Base-by-base conservation (phyloP, 75 land plant species). In the Selaginella moellendorffii region DNA sequence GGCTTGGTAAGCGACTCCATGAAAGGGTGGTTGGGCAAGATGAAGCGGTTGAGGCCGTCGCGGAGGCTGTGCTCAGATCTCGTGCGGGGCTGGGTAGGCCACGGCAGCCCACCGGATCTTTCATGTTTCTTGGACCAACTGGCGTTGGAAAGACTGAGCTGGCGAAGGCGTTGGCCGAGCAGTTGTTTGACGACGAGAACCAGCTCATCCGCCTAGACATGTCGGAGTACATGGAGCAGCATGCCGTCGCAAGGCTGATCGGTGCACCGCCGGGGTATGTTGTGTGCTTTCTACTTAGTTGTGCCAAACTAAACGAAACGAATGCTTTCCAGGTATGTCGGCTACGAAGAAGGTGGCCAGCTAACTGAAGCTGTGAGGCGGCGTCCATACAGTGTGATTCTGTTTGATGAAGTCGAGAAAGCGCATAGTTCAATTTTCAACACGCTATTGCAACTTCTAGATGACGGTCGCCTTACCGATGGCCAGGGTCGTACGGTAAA, bases 91-190 rank as follows among this genome's bases (percentile, higher is more conserved):
- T 95, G 0, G 90, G 91, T 20, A 65, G 99, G 63, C 88, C 82
- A 0, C 96, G 83, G 28, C 99, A 95, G 29, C 99, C 96, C 0
- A n/a, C 79, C 42, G 96, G 99, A 0, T 95, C 96, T 12, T 93
- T 93, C 73, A 77, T 92, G 1, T 92, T 92, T 76, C 67, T 92
- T 68, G 98, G 98, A 26, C 95, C 98, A 0, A 92, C 98, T 52
- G 98, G 98, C 61, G 98, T 92, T 68, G 98, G 98, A 17, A 92
- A 92, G 67, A 88, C 98, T 0, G 95, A 92, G 77, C 86, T 92
- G 29, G 98, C 98, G 0, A 92, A 92, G 69, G 98, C 98, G 29
- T 77, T 92, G 30, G 99, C 99, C 30, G 90, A 95, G 64, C 98
- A 93, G 30, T 77, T 93, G 14, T 93, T 93, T 68, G 98, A 93